Percentiles rank a stretch among this genome's conserved stretches.
These are phyloP conservation scores for Coemansia sp. DNA, from an alignment of 192 early-diverging fungal genomes.

Conservation along the genomic window DNA sequence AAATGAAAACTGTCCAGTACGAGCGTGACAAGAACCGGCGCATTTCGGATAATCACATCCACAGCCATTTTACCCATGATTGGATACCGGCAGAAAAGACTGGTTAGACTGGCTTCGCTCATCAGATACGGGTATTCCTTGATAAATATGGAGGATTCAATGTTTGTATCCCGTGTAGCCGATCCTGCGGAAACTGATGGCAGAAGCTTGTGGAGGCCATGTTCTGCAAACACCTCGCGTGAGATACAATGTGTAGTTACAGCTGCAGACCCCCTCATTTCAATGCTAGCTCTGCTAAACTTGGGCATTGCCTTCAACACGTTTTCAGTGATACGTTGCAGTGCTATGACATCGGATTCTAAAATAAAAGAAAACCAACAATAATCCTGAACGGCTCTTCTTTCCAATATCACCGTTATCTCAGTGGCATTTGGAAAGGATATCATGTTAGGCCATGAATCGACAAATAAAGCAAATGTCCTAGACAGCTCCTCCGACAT, in stretches of 20 bases:
- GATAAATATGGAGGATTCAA: neutral
- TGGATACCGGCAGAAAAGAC: neutral
- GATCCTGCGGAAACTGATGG: neutral
- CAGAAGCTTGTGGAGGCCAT: neutral
- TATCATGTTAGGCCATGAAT: neutral
- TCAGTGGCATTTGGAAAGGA: neutral
- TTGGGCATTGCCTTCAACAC: neutral
- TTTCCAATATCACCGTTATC: neutral
- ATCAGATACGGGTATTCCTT: neutral
- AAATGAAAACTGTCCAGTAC: neutral
- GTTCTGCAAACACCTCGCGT: neutral
- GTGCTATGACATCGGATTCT: neutral
- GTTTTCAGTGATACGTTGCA: neutral
- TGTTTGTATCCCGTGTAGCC: neutral
- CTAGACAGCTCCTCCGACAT: neutral
- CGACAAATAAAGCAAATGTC: neutral
- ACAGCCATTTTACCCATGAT: neutral
- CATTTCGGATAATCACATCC: neutral
- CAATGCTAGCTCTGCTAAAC: neutral
- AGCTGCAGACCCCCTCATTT: neutral
- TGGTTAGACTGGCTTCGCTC: neutral
- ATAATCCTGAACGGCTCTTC: neutral
- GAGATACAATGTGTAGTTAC: neutral
- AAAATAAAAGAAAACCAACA: neutral
- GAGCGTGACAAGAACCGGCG: neutral